These are phyloP conservation scores for Euphorbia neoarborescens DNA, from an alignment of 441 rosid genomes.

Conservation along the genomic window DNA sequence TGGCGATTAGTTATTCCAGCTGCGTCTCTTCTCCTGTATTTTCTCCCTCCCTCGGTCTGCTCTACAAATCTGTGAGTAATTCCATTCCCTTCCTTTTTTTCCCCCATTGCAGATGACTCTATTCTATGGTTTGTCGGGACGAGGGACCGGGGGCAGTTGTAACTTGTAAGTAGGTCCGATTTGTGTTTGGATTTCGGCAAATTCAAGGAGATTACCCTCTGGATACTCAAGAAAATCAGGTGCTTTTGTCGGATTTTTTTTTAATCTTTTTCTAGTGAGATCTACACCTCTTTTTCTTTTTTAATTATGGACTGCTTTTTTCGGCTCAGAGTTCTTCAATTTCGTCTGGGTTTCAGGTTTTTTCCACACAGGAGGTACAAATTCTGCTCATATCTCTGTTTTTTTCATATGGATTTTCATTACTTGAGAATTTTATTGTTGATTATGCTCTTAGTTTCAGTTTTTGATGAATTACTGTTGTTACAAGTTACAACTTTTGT, in stretches of 20 bases:
- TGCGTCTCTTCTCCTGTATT: too few relatives aligned
- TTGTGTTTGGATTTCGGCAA: slow-evolving; percentile 19
- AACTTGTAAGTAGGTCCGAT: not conserved
- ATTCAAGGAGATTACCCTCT: slow-evolving; percentile 32
- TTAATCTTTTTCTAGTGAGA: slow-evolving; percentile 14
- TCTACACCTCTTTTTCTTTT: slow-evolving; percentile 10
- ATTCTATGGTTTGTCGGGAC: too few relatives aligned
- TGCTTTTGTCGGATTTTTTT: slow-evolving; percentile 22
- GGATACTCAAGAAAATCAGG: slow-evolving; percentile 31
- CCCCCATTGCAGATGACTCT: too few relatives aligned
- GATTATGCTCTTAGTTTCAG: not conserved
- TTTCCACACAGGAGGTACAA: slow-evolving; percentile 12
- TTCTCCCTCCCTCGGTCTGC: too few relatives aligned
- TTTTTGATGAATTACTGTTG: not conserved
- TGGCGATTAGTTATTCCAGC: too few relatives aligned
- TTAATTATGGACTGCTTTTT: not conserved
- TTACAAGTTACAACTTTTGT: not conserved
- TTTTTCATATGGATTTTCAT: slow-evolving; percentile 1
- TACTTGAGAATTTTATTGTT: not conserved
- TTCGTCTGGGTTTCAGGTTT: slow-evolving; percentile 10
- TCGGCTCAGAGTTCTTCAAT: slow-evolving; percentile 17
- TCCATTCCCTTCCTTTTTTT: too few relatives aligned
- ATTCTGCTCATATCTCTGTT: slow-evolving; percentile 7
- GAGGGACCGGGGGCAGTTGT: too few relatives aligned
- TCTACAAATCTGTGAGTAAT: too few relatives aligned